phyloP scores from a whole-genome alignment of 2,329 filamentous ascomycete genomes.

The Xylariaceae sp. region DNA sequence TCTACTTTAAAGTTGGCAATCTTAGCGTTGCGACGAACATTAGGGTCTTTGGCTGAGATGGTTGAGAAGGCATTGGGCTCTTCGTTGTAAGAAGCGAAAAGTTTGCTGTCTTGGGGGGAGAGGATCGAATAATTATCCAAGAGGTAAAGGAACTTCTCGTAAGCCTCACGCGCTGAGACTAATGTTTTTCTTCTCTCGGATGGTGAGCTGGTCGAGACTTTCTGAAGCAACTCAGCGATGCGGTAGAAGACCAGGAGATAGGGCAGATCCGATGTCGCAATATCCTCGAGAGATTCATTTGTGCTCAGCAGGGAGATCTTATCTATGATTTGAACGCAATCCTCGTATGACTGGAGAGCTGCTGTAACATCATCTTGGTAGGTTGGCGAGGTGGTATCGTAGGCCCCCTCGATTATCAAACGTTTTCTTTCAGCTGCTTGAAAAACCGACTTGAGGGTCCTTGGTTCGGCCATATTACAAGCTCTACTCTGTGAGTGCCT shows the following conservation, averaged over 20 bases:
- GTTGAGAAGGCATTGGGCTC: slow-evolving; percentile 69
- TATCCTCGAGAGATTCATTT: slow-evolving; percentile 85
- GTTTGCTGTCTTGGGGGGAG: slow-evolving; percentile 56
- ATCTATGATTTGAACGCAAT: slow-evolving; percentile 65
- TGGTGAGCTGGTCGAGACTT: slow-evolving; percentile 51
- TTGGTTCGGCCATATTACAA: slow-evolving; percentile 39
- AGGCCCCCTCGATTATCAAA: slow-evolving; percentile 57
- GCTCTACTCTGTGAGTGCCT: neutral
- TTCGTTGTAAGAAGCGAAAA: slow-evolving; percentile 70
- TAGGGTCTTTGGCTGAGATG: slow-evolving; percentile 57
- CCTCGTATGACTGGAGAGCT: slow-evolving; percentile 67
- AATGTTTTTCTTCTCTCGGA: slow-evolving; percentile 60
- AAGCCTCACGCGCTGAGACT: slow-evolving; percentile 60
- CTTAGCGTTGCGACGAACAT: slow-evolving; percentile 73
- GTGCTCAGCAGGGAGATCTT: slow-evolving; percentile 79
- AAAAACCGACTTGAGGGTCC: slow-evolving; percentile 49
- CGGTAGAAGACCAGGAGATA: slow-evolving; percentile 76
- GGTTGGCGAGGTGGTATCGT: slow-evolving; percentile 58
- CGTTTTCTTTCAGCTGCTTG: slow-evolving; percentile 49
- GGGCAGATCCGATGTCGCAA: slow-evolving; percentile 78
- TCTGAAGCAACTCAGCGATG: slow-evolving; percentile 74
- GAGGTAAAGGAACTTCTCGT: slow-evolving; percentile 73
- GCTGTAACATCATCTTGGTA: slow-evolving; percentile 65
- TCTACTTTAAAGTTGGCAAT: slow-evolving; percentile 81
- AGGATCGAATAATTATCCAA: slow-evolving; percentile 78